These are phyloP conservation scores for Berberis thunbergii DNA, from an alignment of 164 flowering plant genomes.

Conservation along the genomic window DNA sequence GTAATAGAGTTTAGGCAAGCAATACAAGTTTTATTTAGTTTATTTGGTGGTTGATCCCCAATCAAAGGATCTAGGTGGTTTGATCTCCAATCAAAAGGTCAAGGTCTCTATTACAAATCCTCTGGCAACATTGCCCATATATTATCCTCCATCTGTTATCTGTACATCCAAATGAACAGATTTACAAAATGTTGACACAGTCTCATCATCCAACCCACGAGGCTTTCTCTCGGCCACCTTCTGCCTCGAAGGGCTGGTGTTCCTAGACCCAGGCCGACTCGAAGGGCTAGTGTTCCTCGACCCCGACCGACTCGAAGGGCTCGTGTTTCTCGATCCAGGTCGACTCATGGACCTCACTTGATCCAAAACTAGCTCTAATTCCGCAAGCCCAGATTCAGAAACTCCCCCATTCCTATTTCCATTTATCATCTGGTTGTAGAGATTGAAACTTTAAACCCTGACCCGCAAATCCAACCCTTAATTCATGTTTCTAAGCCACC, in stretches of 20 bases:
- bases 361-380: slow-evolving; percentile 25
- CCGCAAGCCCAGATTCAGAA: slow-evolving; percentile 28
- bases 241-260: slow-evolving; percentile 74
- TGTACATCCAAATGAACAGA: slow-evolving; percentile 54
- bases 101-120: no score
- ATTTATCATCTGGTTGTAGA: slow-evolving; percentile 6
- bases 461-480: no score
- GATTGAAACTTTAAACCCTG: no score
- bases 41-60: no score
- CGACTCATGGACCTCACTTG: slow-evolving; percentile 10
- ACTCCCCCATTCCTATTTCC: slow-evolving; percentile 30
- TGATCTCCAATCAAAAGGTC: no score
- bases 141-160: slow-evolving; percentile 88
- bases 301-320: slow-evolving; percentile 30
- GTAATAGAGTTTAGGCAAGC: no score
- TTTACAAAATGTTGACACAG: slow-evolving; percentile 52
- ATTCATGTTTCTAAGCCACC: no score
- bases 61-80: no score
- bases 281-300: slow-evolving; percentile 67
- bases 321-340: slow-evolving; percentile 26
- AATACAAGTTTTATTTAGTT: no score
- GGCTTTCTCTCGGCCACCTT: slow-evolving; percentile 58
- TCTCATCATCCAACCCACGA: slow-evolving; percentile 89
- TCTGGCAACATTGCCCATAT: slow-evolving; percentile 95
- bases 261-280: slow-evolving; percentile 59